phyloP scores from a whole-genome alignment of 768 basidiomycete genomes.

The Collybiopsis confluens region DNA sequence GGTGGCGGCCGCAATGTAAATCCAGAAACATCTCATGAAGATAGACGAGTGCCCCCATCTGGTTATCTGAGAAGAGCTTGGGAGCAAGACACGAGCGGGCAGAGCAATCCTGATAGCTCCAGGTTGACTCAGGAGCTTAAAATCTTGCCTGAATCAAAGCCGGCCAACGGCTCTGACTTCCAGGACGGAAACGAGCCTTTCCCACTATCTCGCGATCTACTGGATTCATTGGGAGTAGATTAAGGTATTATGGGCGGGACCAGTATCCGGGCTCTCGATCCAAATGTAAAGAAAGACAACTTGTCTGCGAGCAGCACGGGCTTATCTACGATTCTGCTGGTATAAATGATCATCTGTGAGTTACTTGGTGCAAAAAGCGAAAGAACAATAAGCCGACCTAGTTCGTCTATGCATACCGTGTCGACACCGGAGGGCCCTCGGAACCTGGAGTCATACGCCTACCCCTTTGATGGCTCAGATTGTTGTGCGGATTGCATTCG shows the following conservation, averaged over 20 bases:
- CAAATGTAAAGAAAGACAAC: neutral
- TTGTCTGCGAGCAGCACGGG: neutral
- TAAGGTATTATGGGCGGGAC: neutral
- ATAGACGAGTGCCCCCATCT: no score
- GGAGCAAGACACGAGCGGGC: neutral
- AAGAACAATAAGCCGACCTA: constrained; percentile 11
- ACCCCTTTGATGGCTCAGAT: constrained; percentile 22
- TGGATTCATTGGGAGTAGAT: neutral
- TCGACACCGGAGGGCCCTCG: neutral
- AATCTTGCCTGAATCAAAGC: neutral
- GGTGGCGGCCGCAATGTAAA: no score
- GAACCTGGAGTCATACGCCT: neutral
- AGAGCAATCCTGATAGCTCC: neutral
- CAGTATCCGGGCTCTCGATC: neutral
- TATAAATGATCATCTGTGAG: constrained; percentile 1
- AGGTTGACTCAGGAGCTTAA: neutral
- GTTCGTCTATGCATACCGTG: neutral
- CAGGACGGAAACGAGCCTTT: neutral
- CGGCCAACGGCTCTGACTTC: neutral
- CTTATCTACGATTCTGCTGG: neutral
- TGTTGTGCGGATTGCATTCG: constrained; percentile 46
- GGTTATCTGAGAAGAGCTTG: neutral
- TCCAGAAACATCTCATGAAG: neutral
- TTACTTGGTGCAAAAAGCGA: neutral
- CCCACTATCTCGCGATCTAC: neutral